Conservation (phyloP, 306 rosid species). For the Trifolium subterraneum region DNA sequence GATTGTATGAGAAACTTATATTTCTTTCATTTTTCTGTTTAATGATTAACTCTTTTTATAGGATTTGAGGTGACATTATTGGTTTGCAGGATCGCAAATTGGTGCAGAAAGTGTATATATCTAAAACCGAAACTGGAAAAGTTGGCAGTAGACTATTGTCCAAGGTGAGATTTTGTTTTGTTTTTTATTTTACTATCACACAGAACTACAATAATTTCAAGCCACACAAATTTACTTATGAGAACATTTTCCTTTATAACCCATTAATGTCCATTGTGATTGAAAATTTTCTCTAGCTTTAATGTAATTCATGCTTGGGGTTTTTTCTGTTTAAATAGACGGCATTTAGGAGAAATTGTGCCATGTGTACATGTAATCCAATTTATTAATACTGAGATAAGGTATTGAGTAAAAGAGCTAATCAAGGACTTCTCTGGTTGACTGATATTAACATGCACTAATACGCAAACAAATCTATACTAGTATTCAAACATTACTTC, state of each 20-base stretch:
- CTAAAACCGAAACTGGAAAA: constrained; percentile 86
- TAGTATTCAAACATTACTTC: neutral
- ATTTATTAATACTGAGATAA: neutral
- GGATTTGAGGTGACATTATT: constrained; percentile 45
- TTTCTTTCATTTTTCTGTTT: constrained; percentile 30
- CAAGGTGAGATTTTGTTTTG: constrained; percentile 56
- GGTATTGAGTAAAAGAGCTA: neutral
- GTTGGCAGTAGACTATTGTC: constrained; percentile 73
- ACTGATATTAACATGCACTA: constrained; percentile 1
- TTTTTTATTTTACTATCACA: neutral
- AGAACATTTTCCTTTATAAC: constrained; percentile 1
- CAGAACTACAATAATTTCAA: constrained; percentile 17
- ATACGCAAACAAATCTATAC: neutral
- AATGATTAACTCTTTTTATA: constrained; percentile 31
- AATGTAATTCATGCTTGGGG: neutral
- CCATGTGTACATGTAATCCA: neutral
- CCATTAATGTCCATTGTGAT: neutral
- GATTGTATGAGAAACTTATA: constrained; percentile 12
- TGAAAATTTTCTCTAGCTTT: constrained; percentile 10
- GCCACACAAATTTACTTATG: neutral
- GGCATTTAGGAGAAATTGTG: neutral
- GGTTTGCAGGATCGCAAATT: constrained; percentile 79
- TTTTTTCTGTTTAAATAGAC: neutral
- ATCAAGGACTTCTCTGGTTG: neutral
- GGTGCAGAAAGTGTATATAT: constrained; percentile 96